Base-by-base conservation (phyloP, 116 monocot species). In the Zostera marina region DNA sequence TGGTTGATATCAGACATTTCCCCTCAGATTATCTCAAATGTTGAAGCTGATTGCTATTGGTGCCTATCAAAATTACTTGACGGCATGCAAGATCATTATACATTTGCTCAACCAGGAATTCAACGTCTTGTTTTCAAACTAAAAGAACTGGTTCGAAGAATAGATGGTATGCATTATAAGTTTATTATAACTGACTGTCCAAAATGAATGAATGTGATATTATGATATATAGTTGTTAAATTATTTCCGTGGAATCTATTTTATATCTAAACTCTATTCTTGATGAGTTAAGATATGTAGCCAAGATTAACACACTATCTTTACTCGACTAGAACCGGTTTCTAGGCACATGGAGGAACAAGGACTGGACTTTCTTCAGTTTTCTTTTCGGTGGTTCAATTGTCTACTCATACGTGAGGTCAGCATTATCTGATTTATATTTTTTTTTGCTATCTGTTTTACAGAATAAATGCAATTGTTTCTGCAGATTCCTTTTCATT, bases 11-110 rank as follows among this genome's bases (percentile, higher is more conserved):
- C 74, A 12, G 65, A 77, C 69, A 76, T 98, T 59, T 81, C 91
- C 69, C 70, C 74, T 22, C 67, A 86, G 53, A 66, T 67, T 12
- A 71, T 98, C 23, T 86, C 79, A 66, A 66, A 87, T 60, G 68
- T 91, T 38, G 98, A 98, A 86, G 86, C 98, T 10, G 98, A 98
- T 40, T 98, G 98, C 56, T 98, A 98, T 79, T 98, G 98, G 98
- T 90, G 98, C 64, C 83, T 98, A 11, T 98, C 98, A 40, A 90
- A 98, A 72, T 72, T 98, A 56, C 83, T 98, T 55, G 98, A 98
- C 75, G 98, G 98, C 8, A 98, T 98, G 91, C 98, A 98, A 65
- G 98, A 98, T 62, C 98, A 98, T 66, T 98, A 98, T 61, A 98
- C 98, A 40, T 98, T 98, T 81, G 98, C 98, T 69, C 98, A 98